phyloP scores from a whole-genome alignment of 2,329 filamentous ascomycete species.

The Colletotrichum liaoningense region DNA sequence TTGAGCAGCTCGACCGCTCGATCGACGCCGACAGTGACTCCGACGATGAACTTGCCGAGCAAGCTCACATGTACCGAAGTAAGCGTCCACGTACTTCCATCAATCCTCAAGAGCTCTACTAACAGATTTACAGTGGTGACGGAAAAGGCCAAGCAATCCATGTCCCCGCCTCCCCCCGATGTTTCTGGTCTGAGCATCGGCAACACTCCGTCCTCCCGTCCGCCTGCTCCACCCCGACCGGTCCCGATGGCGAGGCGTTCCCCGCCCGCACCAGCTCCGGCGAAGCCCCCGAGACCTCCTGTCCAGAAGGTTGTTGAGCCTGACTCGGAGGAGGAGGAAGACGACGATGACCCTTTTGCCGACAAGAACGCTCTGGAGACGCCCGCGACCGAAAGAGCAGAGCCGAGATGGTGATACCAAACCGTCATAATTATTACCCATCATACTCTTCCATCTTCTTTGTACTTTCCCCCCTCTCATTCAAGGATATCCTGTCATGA shows the following conservation, averaged over 20 bases:
- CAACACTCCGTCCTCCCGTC: conserved; percentile 50
- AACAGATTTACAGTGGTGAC: conserved; percentile 58
- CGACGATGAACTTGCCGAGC: conserved; percentile 75
- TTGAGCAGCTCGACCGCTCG: conserved; percentile 90
- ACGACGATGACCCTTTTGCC: conserved; percentile 88
- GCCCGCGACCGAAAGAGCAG: conserved; percentile 28
- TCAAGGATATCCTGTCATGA: conserved; percentile 4
- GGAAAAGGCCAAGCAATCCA: conserved; percentile 61
- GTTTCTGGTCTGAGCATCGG: conserved; percentile 58
- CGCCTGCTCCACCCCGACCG: conserved; percentile 59
- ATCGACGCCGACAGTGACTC: conserved; percentile 81
- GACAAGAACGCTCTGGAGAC: conserved; percentile 76
- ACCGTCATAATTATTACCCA: background rate
- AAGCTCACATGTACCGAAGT: conserved; percentile 74
- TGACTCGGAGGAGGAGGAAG: conserved; percentile 63
- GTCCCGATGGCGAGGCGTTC: conserved; percentile 59
- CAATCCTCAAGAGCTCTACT: conserved; percentile 35
- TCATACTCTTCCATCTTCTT: background rate
- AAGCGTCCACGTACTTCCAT: conserved; percentile 34
- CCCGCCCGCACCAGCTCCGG: conserved; percentile 54
- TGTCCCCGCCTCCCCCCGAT: conserved; percentile 54
- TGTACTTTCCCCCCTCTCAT: background rate
- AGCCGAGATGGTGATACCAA: conserved; percentile 35
- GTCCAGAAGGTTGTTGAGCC: conserved; percentile 43
- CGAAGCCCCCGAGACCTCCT: conserved; percentile 49